Evolutionary conservation across 345 rosid genomes (phyloP).

Genomic region (Stellera chamaejasme): DNA sequence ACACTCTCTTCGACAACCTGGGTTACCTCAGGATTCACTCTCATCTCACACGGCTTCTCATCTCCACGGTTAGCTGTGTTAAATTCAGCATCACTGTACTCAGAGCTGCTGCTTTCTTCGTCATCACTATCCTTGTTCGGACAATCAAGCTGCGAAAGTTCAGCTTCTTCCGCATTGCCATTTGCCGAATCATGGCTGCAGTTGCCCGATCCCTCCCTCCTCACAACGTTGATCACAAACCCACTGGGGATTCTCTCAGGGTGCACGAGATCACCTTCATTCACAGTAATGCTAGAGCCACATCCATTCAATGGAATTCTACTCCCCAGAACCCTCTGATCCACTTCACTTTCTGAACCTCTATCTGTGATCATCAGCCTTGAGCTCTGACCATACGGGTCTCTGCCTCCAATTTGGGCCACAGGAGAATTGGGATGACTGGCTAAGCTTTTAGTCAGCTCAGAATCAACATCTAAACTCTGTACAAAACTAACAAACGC

Average conservation of each 20-base stretch:
- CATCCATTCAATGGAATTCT: conserved; percentile 23
- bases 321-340: conserved; percentile 27
- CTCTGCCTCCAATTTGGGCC: conserved; percentile 31
- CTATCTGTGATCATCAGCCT: conserved; percentile 37
- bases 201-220: conserved; percentile 43
- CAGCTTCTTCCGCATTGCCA: conserved; percentile 35
- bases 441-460: conserved; percentile 37
- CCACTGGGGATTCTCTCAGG: conserved; percentile 67
- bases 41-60: too few species aligned
- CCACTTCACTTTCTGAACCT: conserved; percentile 36
- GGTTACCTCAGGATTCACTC: too few species aligned
- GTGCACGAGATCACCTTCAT: conserved; percentile 81
- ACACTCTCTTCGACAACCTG: not conserved
- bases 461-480: conserved; percentile 50
- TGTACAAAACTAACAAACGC: conserved; percentile 72
- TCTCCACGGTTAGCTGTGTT: too few species aligned
- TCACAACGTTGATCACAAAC: conserved; percentile 63
- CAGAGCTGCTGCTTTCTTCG: conserved; percentile 43
- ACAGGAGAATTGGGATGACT: conserved; percentile 37
- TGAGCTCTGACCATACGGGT: conserved; percentile 30
- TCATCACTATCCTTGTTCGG: conserved; percentile 49
- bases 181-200: conserved; percentile 32
- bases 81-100: conserved; percentile 29
- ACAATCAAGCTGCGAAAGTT: conserved; percentile 52
- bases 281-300: conserved; percentile 51